Evolutionary conservation across 2,329 filamentous ascomycete species (phyloP).

Genomic region (Colletotrichum higginsianum): DNA sequence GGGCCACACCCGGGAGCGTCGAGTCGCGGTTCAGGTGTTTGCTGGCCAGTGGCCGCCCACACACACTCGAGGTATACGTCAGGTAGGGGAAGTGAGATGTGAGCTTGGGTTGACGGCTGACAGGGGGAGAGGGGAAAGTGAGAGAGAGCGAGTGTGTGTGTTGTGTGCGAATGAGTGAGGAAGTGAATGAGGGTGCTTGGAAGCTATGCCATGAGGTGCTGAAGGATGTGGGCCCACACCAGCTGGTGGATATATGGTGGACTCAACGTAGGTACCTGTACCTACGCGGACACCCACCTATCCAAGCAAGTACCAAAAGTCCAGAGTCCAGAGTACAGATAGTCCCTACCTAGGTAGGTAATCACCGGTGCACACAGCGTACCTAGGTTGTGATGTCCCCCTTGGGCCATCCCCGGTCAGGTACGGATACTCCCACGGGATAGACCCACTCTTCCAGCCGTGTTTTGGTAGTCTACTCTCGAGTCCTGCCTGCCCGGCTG

Average conservation of each 20-base stretch:
- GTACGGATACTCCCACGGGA: constrained; percentile 9
- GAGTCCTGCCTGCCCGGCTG: not conserved
- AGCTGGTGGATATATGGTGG: not conserved
- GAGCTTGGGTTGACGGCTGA: constrained; percentile 9
- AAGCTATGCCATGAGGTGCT: constrained; percentile 34
- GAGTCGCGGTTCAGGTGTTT: constrained; percentile 1
- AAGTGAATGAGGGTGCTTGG: not conserved
- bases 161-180: too few species aligned
- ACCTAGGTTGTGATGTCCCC: not conserved
- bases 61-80: not conserved
- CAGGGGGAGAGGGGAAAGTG: not conserved
- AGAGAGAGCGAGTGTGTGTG: too few species aligned
- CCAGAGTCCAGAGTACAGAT: too few species aligned
- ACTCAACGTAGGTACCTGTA: not conserved
- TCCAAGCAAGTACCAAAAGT: too few species aligned
- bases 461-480: not conserved
- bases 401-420: constrained; percentile 5
- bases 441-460: constrained; percentile 1
- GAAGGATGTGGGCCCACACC: constrained; percentile 36
- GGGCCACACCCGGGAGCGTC: constrained; percentile 15
- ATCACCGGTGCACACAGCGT: constrained; percentile 20
- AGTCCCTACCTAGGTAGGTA: not conserved
- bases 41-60: not conserved
- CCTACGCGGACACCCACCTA: not conserved
- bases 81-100: constrained; percentile 13